phyloP scores from a whole-genome alignment of 2,329 filamentous ascomycete species.

The Fusarium hostae region DNA sequence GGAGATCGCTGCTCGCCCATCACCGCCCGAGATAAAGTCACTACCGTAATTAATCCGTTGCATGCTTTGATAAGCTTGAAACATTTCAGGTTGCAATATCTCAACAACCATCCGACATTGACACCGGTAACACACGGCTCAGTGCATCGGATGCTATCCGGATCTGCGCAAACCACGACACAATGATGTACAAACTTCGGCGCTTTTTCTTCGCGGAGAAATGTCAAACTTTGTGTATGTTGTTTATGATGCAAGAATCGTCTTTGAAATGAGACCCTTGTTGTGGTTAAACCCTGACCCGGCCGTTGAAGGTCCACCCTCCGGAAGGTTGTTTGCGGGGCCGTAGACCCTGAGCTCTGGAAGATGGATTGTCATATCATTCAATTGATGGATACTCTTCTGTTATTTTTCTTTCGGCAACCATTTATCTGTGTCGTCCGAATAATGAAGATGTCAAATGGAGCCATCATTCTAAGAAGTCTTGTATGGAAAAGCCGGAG shows the following conservation, averaged over 20 bases:
- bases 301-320: constrained; percentile 30
- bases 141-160: constrained; percentile 21
- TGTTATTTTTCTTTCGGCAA: neutral
- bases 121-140: constrained; percentile 23
- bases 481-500: neutral
- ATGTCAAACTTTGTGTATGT: neutral
- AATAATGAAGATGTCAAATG: neutral
- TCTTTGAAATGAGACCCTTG: neutral
- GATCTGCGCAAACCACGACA: constrained; percentile 5
- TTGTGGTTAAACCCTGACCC: constrained; percentile 13
- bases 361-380: constrained; percentile 17
- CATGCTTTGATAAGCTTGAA: constrained; percentile 1
- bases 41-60: neutral
- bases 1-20: neutral
- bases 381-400: neutral
- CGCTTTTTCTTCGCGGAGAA: neutral
- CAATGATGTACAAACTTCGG: neutral
- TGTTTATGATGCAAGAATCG: constrained; percentile 21
- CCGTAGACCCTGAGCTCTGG: constrained; percentile 27
- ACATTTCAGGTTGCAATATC: neutral
- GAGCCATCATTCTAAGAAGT: neutral
- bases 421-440: neutral
- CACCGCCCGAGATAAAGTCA: neutral
- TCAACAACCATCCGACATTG: neutral
- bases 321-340: constrained; percentile 28